Conservation (phyloP, 768 basidiomycete genomes). For the Melanogaster broomeanus region DNA sequence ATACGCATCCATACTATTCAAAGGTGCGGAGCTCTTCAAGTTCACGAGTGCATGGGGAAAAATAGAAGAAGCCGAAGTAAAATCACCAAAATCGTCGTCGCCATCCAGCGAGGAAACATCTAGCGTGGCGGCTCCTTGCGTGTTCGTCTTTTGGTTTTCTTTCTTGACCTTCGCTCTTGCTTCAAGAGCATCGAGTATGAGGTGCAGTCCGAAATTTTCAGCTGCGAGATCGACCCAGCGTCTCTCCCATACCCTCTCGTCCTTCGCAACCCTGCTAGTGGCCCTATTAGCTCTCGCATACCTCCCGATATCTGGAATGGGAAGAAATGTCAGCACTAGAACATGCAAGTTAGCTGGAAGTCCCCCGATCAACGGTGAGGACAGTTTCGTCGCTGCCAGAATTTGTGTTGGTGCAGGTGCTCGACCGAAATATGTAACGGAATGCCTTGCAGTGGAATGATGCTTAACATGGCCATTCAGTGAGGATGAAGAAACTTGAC, state of each 20-base stretch:
- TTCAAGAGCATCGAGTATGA: constrained; percentile 64
- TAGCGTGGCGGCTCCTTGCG: constrained; percentile 60
- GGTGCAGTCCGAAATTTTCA: constrained; percentile 43
- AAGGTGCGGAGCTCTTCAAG: constrained; percentile 10
- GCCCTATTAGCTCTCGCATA: constrained; percentile 71
- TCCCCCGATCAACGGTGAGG: constrained; percentile 59
- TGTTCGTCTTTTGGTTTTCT: constrained; percentile 26
- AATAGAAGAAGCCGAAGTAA: constrained; percentile 48
- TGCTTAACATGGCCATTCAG: constrained; percentile 18
- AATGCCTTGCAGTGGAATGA: constrained; percentile 4
- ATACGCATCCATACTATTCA: constrained; percentile 16
- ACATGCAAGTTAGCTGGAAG: constrained; percentile 80
- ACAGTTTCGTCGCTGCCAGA: constrained; percentile 25
- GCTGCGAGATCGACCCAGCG: constrained; percentile 67
- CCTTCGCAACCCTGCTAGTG: constrained; percentile 59
- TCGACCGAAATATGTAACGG: constrained; percentile 7
- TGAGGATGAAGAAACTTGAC: constrained; percentile 2
- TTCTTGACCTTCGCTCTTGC: constrained; percentile 39
- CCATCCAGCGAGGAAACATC: constrained; percentile 43
- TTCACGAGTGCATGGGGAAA: constrained; percentile 19
- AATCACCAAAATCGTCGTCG: constrained; percentile 92
- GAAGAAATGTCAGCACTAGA: constrained; percentile 68
- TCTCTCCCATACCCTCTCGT: constrained; percentile 77
- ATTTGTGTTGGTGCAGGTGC: constrained; percentile 4
- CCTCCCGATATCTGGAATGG: constrained; percentile 78